Conservation (phyloP, 257 asterid species). For the Nicotiana tabacum region DNA sequence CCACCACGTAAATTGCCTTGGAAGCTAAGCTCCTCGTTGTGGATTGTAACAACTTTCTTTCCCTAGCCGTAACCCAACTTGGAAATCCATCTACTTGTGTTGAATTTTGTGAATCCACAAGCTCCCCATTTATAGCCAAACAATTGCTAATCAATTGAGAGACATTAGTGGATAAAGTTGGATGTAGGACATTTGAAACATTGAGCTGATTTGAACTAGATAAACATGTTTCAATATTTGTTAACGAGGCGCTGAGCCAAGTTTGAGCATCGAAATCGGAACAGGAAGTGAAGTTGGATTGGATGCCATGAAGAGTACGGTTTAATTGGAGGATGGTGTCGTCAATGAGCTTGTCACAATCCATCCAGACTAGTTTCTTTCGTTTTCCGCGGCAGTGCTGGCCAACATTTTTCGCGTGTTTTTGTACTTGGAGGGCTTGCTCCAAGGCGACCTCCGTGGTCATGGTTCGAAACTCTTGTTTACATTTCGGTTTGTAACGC, state of each 20-base stretch:
- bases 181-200: conserved; percentile 38
- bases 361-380: conserved; percentile 27
- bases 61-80: conserved; percentile 33
- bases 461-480: conserved; percentile 41
- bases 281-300: conserved; percentile 19
- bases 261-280: conserved; percentile 51
- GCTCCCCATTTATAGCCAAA: conserved; percentile 44
- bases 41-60: conserved; percentile 43
- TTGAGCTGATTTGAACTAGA: conserved; percentile 47
- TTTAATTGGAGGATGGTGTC: conserved; percentile 46
- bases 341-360: conserved; percentile 48
- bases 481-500: conserved; percentile 26
- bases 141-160: conserved; percentile 58
- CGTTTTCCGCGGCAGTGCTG: conserved; percentile 21
- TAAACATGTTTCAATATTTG: conserved; percentile 49
- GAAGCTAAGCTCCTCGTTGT: conserved; percentile 13
- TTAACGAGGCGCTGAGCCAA: conserved; percentile 75
- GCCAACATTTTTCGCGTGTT: conserved; percentile 21
- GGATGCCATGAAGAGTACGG: conserved; percentile 28
- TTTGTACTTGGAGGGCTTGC: conserved; percentile 30
- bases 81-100: conserved; percentile 28
- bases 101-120: conserved; percentile 10
- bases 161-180: conserved; percentile 34
- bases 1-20: conserved; percentile 46
- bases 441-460: conserved; percentile 48